Evolutionary conservation across 306 rosid species (phyloP).

Genomic region (Alnus glutinosa): DNA sequence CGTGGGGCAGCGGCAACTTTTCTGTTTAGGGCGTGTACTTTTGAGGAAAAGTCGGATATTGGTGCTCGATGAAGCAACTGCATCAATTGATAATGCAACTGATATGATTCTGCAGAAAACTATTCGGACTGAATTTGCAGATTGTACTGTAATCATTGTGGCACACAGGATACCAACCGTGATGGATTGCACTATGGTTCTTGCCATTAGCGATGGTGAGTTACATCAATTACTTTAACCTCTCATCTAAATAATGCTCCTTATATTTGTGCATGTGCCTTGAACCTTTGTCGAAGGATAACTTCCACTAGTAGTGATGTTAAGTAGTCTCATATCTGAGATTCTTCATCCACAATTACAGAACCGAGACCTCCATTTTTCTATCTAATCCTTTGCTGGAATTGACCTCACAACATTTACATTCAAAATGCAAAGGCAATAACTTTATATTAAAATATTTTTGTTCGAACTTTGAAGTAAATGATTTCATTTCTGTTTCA

Average conservation of each 20-base stretch:
- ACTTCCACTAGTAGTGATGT: too few relatives aligned
- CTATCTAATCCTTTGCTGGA: too few relatives aligned
- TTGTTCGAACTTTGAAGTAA: neutral
- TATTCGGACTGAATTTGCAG: conserved; percentile 59
- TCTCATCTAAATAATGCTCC: neutral
- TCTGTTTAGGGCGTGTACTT: conserved; percentile 78
- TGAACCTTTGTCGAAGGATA: neutral
- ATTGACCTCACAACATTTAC: too few relatives aligned
- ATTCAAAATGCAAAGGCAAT: neutral
- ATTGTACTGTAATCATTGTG: conserved; percentile 67
- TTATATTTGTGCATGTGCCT: neutral
- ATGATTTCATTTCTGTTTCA: conserved; percentile 32
- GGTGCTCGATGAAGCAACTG: conserved; percentile 86
- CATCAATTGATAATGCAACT: conserved; percentile 74
- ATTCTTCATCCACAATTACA: too few relatives aligned
- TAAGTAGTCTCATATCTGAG: too few relatives aligned
- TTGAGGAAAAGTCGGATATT: conserved; percentile 64
- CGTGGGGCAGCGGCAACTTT: conserved; percentile 79
- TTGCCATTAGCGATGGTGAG: conserved; percentile 72
- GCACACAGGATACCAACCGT: conserved; percentile 86
- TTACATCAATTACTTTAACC: neutral
- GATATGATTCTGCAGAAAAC: conserved; percentile 72
- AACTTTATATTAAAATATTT: neutral
- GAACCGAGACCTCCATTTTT: too few relatives aligned
- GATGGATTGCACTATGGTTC: conserved; percentile 84